phyloP scores from a whole-genome alignment of 495 filamentous ascomycete species.

The Podospora conica region DNA sequence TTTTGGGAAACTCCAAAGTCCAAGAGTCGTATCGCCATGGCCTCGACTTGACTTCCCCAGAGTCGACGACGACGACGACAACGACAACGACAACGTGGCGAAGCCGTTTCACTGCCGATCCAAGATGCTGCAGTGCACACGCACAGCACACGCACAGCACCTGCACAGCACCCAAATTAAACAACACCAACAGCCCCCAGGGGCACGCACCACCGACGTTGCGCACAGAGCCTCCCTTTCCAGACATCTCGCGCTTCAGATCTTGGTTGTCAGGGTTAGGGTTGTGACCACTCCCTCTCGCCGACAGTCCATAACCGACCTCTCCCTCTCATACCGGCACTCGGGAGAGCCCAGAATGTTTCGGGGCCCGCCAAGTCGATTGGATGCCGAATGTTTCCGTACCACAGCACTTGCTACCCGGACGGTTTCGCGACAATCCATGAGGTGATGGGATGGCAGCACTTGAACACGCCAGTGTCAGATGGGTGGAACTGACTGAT shows the following conservation, averaged over 20 bases:
- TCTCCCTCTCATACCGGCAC: neutral
- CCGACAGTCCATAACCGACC: neutral
- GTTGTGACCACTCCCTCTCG: neutral
- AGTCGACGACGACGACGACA: neutral
- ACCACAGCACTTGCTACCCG: neutral
- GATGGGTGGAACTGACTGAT: neutral
- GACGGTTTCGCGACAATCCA: neutral
- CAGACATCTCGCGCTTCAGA: neutral
- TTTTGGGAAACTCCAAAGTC: neutral
- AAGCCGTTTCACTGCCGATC: neutral
- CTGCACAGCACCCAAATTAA: neutral
- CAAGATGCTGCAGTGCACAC: neutral
- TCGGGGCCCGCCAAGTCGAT: neutral
- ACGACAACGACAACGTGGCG: neutral
- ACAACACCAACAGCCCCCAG: neutral
- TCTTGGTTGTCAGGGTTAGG: neutral
- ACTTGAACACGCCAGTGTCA: neutral
- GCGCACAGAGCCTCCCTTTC: neutral
- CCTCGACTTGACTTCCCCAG: neutral
- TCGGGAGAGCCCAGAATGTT: neutral
- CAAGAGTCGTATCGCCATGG: neutral
- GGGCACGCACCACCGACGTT: neutral
- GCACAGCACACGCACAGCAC: neutral
- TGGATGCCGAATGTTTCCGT: neutral
- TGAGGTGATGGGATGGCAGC: too few species aligned